Evolutionary conservation across 2,329 filamentous ascomycete genomes (phyloP).

Genomic region (Colletotrichum musae): DNA sequence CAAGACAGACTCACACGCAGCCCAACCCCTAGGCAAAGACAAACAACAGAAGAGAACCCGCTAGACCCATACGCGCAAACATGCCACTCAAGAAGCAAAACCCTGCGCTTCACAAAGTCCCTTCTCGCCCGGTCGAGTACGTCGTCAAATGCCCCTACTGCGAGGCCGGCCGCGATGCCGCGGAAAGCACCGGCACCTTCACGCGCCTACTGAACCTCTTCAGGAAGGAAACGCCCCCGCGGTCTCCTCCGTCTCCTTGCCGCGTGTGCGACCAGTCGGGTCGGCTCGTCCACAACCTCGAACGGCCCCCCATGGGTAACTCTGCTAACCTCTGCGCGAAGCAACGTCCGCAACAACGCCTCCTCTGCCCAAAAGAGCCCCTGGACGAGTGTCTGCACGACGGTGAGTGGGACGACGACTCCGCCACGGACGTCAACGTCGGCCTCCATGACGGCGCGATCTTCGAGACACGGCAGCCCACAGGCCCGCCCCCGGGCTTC

Average conservation of each 20-base stretch:
- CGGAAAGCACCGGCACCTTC: neutral
- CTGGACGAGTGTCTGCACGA: slow-evolving; percentile 9
- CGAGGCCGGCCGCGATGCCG: neutral
- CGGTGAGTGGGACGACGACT: neutral
- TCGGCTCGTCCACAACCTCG: neutral
- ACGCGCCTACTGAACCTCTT: neutral
- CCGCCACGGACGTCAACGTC: neutral
- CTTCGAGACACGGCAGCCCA: neutral
- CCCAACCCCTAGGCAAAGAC: neutral
- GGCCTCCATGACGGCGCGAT: neutral
- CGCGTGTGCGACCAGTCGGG: slow-evolving; percentile 12
- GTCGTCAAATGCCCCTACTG: neutral
- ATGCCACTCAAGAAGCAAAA: slow-evolving; percentile 18
- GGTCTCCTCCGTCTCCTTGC: slow-evolving; percentile 4
- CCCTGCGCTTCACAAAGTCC: neutral
- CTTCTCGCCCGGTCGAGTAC: neutral
- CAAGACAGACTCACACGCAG: neutral
- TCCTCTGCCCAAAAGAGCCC: neutral
- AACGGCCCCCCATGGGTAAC: neutral
- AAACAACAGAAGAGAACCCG: neutral
- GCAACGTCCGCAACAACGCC: neutral
- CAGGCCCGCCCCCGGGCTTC: neutral
- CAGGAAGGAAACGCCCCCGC: neutral
- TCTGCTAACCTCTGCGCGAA: neutral
- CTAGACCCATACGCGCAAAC: neutral